These are phyloP conservation scores for Metschnikowia henanensis DNA, from an alignment of 805 yeast species.

Conservation along the genomic window DNA sequence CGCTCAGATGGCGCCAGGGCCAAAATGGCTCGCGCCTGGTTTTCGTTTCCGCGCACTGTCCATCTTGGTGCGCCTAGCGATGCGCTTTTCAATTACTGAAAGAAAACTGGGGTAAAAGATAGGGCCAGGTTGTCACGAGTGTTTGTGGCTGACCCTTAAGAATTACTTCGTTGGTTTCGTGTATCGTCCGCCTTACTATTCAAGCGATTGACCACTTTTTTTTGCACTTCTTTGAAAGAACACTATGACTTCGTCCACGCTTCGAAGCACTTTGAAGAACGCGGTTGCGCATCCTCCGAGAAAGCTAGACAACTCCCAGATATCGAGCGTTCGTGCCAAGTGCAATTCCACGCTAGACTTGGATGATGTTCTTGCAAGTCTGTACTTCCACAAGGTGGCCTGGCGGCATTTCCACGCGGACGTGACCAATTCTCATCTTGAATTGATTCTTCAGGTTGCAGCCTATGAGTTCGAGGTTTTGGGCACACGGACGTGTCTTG, in stretches of 20 bases:
- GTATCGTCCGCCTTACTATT: too few species aligned
- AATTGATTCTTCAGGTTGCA: conserved; percentile 27
- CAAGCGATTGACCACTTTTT: too few species aligned
- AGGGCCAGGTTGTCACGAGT: too few species aligned
- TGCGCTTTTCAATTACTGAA: not conserved
- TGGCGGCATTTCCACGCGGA: conserved; percentile 45
- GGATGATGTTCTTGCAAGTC: conserved; percentile 14
- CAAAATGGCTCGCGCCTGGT: not conserved
- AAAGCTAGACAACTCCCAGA: conserved; percentile 8
- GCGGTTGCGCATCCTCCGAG: conserved; percentile 9
- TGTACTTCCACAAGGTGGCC: conserved; percentile 29
- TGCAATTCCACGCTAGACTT: conserved; percentile 6
- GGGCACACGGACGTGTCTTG: conserved; percentile 7
- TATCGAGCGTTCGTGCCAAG: conserved; percentile 13
- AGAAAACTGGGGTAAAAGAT: too few species aligned
- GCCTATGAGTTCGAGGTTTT: conserved; percentile 13
- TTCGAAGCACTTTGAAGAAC: conserved; percentile 6
- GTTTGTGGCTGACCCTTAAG: too few species aligned
- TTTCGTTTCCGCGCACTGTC: not conserved
- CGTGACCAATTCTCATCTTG: conserved; percentile 40
- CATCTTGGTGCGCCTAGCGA: conserved; percentile 8
- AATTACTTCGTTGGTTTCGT: too few species aligned
- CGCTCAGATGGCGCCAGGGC: conserved; percentile 24
- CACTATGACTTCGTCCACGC: conserved; percentile 1
- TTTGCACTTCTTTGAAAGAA: not conserved